Conservation (phyloP, 2,329 filamentous ascomycete genomes). For the Claviceps spartinae region DNA sequence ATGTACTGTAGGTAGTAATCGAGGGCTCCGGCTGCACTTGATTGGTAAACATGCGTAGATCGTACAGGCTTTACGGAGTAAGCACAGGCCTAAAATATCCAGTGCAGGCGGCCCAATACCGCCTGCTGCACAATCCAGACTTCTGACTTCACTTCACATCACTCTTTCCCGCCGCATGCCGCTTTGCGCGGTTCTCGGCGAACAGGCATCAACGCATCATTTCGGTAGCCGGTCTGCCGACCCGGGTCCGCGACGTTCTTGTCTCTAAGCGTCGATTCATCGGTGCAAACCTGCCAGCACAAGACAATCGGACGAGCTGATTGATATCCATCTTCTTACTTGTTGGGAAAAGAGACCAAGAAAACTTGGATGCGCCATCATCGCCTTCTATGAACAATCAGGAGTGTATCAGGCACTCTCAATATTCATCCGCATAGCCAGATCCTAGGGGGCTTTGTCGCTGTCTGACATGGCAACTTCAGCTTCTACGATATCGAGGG, state of each 20-base stretch:
- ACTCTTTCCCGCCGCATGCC: background rate
- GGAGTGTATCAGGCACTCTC: background rate
- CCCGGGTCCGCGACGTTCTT: background rate
- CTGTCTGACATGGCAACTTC: slow-evolving; percentile 12
- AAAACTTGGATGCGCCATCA: background rate
- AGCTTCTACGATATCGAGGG: slow-evolving; percentile 17
- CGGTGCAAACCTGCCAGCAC: background rate
- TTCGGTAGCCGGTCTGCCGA: slow-evolving; percentile 1
- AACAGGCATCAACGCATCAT: background rate
- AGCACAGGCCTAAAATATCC: too few relatives aligned
- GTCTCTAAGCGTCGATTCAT: background rate
- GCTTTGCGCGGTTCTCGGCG: background rate
- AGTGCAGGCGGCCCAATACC: background rate
- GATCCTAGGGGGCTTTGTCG: background rate
- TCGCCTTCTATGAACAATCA: slow-evolving; percentile 5
- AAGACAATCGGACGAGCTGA: background rate
- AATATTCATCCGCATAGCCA: background rate
- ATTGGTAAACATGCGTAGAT: too few relatives aligned
- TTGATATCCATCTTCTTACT: background rate
- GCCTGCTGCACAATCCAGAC: background rate
- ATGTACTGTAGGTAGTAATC: too few relatives aligned
- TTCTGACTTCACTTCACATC: background rate
- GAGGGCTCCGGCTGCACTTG: too few relatives aligned
- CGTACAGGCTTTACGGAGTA: too few relatives aligned
- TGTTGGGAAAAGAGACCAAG: background rate